Base-by-base conservation (phyloP, 2,329 filamentous ascomycete genomes). In the Pseudogymnoascus sp. region DNA sequence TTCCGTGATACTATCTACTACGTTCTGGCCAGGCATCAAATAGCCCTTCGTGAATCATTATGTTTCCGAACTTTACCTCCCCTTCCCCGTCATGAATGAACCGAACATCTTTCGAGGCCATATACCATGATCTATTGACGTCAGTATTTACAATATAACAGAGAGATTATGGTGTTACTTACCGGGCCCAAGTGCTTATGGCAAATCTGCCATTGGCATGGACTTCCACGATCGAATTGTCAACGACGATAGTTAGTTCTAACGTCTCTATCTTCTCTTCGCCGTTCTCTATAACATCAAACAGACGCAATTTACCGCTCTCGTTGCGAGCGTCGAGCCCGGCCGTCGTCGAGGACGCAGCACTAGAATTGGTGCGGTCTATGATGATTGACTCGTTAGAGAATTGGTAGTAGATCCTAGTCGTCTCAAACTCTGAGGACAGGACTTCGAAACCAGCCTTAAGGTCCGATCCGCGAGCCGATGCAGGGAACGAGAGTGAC, bases 371-470 rank as follows among this genome's bases (percentile, higher is more conserved):
- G 33, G 70, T 73, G 4, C 76, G 74, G 60, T 79, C 77, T 18
- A 79, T 69, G 35, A 77, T 69, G 43, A 79, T 64, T 18, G 73
- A 75, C 66, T 79, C 77, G 65, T 78, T 78, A 2, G 73, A 75
- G 66, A 79, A 77, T 59, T 79, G 76, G 66, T 79, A 79, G 67
- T 77, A 78, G 40, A 79, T 74, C 9, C 70, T 73, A 4, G 77
- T 79, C 9, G 71, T 72, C 66, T 79, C 77, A 23, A 74, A 66
- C 2, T 74, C 67, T 4, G 76, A 77, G 1, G 74, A 72, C 2
- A 79, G 66, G 43, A 79, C 76, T 58, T 74, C 72, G 63, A 79
- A 75, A 12, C 77, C 77, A 16, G 75, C 76, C 64, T 74, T 75
- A 3, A 77, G 65, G 18, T 73, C 66, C 1, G 68, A 69, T n/a